These are phyloP conservation scores for Potentilla sterilis DNA, from an alignment of 306 rosid species.

Conservation along the genomic window DNA sequence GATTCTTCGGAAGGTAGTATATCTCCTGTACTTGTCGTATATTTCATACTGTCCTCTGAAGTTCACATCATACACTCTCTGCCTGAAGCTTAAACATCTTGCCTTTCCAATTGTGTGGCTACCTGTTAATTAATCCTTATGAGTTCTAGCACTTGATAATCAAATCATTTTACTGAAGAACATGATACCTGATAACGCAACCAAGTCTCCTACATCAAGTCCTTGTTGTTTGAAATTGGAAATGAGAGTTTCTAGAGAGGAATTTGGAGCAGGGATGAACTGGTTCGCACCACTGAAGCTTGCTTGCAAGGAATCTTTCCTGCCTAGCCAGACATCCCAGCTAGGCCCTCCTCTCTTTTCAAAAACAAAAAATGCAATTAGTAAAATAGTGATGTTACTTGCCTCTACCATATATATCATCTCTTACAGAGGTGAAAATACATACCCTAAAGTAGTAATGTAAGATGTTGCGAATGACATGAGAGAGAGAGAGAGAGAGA, in stretches of 20 bases:
- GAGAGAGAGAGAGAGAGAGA: background rate
- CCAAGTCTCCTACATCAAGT: constrained; percentile 63
- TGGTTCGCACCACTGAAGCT: constrained; percentile 73
- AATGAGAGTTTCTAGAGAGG: constrained; percentile 63
- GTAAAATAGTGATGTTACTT: background rate
- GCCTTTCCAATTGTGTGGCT: constrained; percentile 93
- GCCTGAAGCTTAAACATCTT: constrained; percentile 69
- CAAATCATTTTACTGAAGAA: background rate
- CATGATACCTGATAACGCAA: constrained; percentile 60
- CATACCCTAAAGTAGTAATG: background rate
- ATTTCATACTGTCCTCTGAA: constrained; percentile 28
- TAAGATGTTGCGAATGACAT: background rate
- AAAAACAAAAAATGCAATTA: background rate
- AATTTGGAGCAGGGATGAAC: constrained; percentile 80
- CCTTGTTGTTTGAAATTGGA: constrained; percentile 65
- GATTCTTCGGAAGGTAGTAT: constrained; percentile 54
- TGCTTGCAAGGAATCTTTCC: constrained; percentile 77
- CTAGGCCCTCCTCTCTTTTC: constrained; percentile 80
- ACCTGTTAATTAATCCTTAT: constrained; percentile 35
- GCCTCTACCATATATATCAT: background rate
- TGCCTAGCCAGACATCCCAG: constrained; percentile 69
- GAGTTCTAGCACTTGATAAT: background rate
- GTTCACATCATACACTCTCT: constrained; percentile 54
- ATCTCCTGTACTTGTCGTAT: constrained; percentile 56
- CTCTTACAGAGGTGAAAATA: background rate